phyloP scores from a whole-genome alignment of 2,329 filamentous ascomycete species.

The Alternaria conjuncta region DNA sequence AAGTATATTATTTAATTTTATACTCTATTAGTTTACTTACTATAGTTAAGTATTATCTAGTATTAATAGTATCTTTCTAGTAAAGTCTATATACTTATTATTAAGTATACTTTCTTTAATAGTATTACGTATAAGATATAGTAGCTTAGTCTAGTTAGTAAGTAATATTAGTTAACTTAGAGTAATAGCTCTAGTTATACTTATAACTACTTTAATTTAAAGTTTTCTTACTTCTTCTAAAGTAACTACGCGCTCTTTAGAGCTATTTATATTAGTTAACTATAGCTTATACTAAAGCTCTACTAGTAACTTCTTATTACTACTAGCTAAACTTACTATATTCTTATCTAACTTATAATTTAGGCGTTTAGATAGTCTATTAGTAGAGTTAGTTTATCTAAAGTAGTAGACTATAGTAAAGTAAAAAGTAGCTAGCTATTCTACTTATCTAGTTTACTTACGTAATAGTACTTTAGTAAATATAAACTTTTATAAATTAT shows the following conservation, averaged over 20 bases:
- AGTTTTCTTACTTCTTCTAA: no score
- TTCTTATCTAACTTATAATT: no score
- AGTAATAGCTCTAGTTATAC: not conserved
- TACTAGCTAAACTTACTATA: not conserved
- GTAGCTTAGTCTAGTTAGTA: not conserved
- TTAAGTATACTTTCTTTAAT: no score
- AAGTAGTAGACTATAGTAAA: no score
- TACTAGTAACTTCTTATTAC: not conserved
- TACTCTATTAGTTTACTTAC: not conserved
- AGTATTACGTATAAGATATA: not conserved
- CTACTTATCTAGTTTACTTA: not conserved
- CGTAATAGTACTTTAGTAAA: not conserved
- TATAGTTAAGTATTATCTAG: not conserved
- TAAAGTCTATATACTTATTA: not conserved
- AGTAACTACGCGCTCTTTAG: no score
- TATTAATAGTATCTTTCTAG: not conserved
- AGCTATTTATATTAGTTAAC: no score
- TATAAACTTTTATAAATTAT: not conserved
- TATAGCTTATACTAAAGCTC: no score
- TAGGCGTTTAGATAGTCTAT: no score
- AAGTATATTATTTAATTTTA: not conserved
- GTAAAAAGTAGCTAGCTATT: not conserved
- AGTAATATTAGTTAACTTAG: not conserved
- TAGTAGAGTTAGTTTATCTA: no score
- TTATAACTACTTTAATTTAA: no score